phyloP scores from a whole-genome alignment of 2,329 filamentous ascomycete species.

The Akanthomyces muscarius region DNA sequence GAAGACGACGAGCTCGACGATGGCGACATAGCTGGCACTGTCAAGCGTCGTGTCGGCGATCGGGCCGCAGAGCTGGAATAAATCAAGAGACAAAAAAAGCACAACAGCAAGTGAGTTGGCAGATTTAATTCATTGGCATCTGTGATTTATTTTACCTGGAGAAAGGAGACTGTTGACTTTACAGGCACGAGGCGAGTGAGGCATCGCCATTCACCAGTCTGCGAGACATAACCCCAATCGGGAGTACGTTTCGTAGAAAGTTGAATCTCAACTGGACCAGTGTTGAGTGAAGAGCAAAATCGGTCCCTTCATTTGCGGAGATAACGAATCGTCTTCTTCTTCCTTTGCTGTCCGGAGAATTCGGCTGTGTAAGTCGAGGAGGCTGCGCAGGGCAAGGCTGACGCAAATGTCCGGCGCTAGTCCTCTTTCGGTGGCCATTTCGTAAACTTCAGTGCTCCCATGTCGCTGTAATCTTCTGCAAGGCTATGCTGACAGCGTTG shows the following conservation, averaged over 20 bases:
- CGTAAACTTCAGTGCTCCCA: not conserved
- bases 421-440: slow-evolving; percentile 19
- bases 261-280: not conserved
- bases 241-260: slow-evolving; percentile 2
- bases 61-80: no score
- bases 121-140: not conserved
- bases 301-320: not conserved
- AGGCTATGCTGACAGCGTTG: no score
- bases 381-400: not conserved
- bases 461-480: no score
- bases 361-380: not conserved
- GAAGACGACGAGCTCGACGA: no score
- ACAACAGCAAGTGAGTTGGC: no score
- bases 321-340: not conserved
- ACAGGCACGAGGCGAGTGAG: no score
- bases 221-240: slow-evolving; percentile 1
- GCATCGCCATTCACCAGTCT: not conserved
- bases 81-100: no score
- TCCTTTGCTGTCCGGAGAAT: not conserved
- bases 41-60: slow-evolving; percentile 15
- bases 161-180: not conserved
- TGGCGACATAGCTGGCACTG: not conserved
- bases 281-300: not conserved
- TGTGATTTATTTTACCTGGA: not conserved
- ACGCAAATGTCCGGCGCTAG: slow-evolving; percentile 3